phyloP scores from a whole-genome alignment of 2,329 filamentous ascomycete genomes.

The Akanthomyces dipterigenus region DNA sequence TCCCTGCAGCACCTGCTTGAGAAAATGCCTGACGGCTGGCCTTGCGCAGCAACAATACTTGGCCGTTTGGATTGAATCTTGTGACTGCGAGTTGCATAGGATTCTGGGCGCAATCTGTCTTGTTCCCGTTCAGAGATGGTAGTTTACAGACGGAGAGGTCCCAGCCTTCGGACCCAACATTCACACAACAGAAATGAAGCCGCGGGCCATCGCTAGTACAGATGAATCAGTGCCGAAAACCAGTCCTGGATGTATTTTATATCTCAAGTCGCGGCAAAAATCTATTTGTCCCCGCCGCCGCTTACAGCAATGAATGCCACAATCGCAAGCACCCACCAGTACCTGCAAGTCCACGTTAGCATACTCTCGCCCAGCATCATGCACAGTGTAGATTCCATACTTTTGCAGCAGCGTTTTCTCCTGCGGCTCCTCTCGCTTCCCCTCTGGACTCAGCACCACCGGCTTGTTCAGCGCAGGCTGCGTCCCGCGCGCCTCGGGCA shows the following conservation, averaged over 20 bases:
- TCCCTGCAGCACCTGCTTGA: neutral
- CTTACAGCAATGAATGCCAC: slow-evolving; percentile 46
- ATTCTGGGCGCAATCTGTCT: neutral
- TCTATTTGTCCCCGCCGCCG: slow-evolving; percentile 48
- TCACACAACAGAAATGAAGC: neutral
- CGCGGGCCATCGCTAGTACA: neutral
- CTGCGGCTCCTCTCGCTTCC: slow-evolving; percentile 47
- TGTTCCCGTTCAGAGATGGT: neutral
- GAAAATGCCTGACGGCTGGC: neutral
- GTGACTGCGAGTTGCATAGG: neutral
- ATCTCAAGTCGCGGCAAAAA: neutral
- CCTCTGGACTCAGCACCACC: slow-evolving; percentile 53
- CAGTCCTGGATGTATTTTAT: neutral
- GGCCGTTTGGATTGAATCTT: neutral
- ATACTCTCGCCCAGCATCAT: slow-evolving; percentile 5
- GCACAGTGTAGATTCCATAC: slow-evolving; percentile 29
- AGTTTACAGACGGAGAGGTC: no score
- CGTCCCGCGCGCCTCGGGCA: slow-evolving; percentile 41
- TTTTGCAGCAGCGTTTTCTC: slow-evolving; percentile 63
- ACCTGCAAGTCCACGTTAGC: slow-evolving; percentile 40
- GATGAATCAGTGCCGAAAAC: neutral
- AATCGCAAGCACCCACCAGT: slow-evolving; percentile 59
- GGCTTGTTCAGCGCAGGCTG: slow-evolving; percentile 57
- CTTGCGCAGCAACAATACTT: neutral
- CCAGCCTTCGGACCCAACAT: neutral